These are phyloP conservation scores for Pseudogymnoascus sp. DNA, from an alignment of 2,329 filamentous ascomycete genomes.

Conservation along the genomic window DNA sequence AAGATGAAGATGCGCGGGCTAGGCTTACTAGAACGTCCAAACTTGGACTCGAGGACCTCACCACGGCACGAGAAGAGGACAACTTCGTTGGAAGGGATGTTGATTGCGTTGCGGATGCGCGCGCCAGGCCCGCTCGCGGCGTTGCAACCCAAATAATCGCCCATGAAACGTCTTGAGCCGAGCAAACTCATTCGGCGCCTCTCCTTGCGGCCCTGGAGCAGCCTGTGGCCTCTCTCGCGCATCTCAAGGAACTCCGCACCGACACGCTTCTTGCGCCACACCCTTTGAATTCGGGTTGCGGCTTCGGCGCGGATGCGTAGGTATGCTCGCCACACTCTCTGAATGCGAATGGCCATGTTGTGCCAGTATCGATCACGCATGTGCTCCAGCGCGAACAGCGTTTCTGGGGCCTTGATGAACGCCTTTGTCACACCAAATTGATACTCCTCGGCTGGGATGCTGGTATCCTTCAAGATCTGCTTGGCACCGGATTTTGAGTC, in stretches of 20 bases:
- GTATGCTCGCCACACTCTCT: constrained; percentile 95
- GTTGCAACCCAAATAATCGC: constrained; percentile 87
- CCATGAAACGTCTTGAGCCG: constrained; percentile 84
- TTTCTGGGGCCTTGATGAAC: constrained; percentile 97
- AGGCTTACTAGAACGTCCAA: constrained; percentile 91
- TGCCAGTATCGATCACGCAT: constrained; percentile 99
- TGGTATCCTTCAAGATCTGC: constrained; percentile 93
- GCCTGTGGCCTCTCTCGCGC: constrained; percentile 76
- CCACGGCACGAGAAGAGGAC: constrained; percentile 85
- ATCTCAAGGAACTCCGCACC: constrained; percentile 84
- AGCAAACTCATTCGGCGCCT: constrained; percentile 83
- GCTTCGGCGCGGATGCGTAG: constrained; percentile 87
- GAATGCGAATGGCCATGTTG: constrained; percentile 97
- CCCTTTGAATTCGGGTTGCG: constrained; percentile 85
- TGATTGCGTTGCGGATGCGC: constrained; percentile 68
- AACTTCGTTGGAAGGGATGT: constrained; percentile 64
- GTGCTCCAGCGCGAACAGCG: constrained; percentile 89
- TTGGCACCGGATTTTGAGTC: constrained; percentile 79
- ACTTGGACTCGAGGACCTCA: constrained; percentile 86
- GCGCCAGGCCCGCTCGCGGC: constrained; percentile 73
- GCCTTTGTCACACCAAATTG: constrained; percentile 96
- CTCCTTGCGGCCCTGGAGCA: constrained; percentile 82
- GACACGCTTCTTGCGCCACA: constrained; percentile 90
- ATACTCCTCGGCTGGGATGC: constrained; percentile 90
- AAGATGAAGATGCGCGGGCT: constrained; percentile 79